Conservation (phyloP, 371 early-diverging fungal species). For the Haplosporangium sp. region DNA sequence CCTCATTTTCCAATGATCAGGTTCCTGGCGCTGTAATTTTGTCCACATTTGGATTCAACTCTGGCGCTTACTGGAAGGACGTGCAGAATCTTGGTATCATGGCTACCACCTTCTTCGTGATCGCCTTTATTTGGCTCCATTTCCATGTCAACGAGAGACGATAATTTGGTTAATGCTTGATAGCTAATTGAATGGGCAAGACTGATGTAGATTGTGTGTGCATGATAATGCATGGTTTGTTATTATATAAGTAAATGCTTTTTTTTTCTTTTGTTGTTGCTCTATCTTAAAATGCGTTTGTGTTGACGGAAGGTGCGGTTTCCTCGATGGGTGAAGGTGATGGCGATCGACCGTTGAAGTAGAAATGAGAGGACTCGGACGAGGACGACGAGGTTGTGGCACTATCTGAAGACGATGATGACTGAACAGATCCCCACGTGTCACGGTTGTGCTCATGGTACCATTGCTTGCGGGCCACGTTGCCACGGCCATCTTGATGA, state of each 20-base stretch:
- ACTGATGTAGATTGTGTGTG: no score
- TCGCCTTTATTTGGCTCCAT: conserved; percentile 86
- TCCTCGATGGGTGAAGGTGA: conserved; percentile 47
- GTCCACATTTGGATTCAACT: conserved; percentile 91
- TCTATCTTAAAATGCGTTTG: conserved; percentile 2
- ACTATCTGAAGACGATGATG: conserved; percentile 38
- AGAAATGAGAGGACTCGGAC: conserved; percentile 50
- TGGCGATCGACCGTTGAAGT: conserved; percentile 47
- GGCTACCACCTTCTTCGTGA: conserved; percentile 70
- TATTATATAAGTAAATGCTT: not conserved
- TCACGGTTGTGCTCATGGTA: conserved; percentile 16
- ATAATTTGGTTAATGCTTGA: conserved; percentile 38
- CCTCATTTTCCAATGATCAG: conserved; percentile 25
- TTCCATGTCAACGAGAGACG: conserved; percentile 86
- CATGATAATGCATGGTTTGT: no score
- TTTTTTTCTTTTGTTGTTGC: not conserved
- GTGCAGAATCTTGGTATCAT: conserved; percentile 73
- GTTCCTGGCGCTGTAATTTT: conserved; percentile 89
- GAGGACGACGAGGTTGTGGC: conserved; percentile 34
- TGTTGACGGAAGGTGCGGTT: conserved; percentile 13
- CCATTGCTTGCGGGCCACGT: conserved; percentile 28
- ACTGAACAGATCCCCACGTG: conserved; percentile 39
- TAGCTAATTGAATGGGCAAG: no score
- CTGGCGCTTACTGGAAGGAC: conserved; percentile 88
- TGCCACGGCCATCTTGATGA: no score